Evolutionary conservation across 768 basidiomycete genomes (phyloP).

Genomic region (Boletus speciosus): DNA sequence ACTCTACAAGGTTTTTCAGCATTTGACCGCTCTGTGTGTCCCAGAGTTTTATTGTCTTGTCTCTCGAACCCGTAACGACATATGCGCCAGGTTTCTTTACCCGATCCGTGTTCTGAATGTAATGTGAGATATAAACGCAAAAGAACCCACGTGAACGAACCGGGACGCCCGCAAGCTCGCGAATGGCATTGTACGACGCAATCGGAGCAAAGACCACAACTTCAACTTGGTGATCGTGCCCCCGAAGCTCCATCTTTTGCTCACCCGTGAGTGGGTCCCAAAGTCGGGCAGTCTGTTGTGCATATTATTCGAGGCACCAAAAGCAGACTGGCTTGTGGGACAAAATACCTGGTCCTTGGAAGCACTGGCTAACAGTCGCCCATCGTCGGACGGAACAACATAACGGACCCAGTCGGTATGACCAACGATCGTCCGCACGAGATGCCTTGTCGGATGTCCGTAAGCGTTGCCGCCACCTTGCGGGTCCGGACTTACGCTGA

Average conservation of each 20-base stretch:
- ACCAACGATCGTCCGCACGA: slow-evolving; percentile 69
- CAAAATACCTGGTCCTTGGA: slow-evolving; percentile 80
- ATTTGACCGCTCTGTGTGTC: slow-evolving; percentile 81
- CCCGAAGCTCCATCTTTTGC: slow-evolving; percentile 77
- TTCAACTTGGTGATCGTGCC: slow-evolving; percentile 86
- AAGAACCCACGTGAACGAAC: slow-evolving; percentile 37
- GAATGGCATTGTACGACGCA: slow-evolving; percentile 68
- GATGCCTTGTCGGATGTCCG: slow-evolving; percentile 46
- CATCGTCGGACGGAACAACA: slow-evolving; percentile 65
- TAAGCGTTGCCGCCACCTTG: slow-evolving; percentile 7
- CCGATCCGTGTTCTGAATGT: slow-evolving; percentile 46
- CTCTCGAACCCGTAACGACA: slow-evolving; percentile 80
- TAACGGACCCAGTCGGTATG: slow-evolving; percentile 86
- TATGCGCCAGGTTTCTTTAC: slow-evolving; percentile 53
- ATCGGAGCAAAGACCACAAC: slow-evolving; percentile 77
- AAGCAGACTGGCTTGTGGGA: not conserved
- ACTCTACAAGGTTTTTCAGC: slow-evolving; percentile 66
- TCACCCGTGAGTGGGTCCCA: slow-evolving; percentile 74
- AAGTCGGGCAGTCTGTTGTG: slow-evolving; percentile 64
- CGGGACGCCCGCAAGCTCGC: slow-evolving; percentile 71
- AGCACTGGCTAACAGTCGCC: slow-evolving; percentile 70
- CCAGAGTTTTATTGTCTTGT: slow-evolving; percentile 92
- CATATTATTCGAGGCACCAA: not conserved
- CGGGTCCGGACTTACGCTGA: slow-evolving; percentile 58
- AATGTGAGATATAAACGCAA: slow-evolving; percentile 1